Conservation (phyloP, 352 stramenopile genomes). For the Globisporangium irregulare region DNA sequence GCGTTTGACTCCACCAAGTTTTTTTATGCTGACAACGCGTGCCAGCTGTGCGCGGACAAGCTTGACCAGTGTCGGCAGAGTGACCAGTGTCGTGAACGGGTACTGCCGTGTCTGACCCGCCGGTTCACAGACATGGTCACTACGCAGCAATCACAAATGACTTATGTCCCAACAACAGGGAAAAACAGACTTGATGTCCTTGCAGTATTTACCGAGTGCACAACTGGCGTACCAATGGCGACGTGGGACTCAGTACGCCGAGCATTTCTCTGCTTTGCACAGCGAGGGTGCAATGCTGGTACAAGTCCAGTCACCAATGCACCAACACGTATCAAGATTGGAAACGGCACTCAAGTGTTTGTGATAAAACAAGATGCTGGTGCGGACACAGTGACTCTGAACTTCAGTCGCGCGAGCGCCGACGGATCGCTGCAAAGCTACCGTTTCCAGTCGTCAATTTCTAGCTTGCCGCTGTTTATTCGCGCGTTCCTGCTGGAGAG, state of each 20-base stretch:
- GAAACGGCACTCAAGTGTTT: constrained; percentile 17
- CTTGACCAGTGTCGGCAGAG: constrained; percentile 10
- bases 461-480: constrained; percentile 19
- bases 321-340: constrained; percentile 8
- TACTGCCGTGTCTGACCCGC: constrained; percentile 8
- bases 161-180: constrained; percentile 1
- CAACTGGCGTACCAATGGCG: neutral
- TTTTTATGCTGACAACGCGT: neutral
- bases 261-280: constrained; percentile 6
- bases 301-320: neutral
- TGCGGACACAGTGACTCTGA: neutral
- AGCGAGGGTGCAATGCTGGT: constrained; percentile 1
- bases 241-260: constrained; percentile 11
- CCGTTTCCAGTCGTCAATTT: constrained; percentile 14
- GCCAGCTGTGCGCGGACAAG: neutral
- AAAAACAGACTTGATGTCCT: constrained; percentile 6
- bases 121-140: neutral
- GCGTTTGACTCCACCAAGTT: constrained; percentile 7
- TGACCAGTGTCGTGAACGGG: constrained; percentile 6
- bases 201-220: neutral
- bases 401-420: neutral
- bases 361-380: neutral
- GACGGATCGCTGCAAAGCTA: neutral
- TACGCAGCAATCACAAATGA: neutral
- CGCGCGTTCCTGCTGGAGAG: constrained; percentile 24